Evolutionary conservation across 2,329 filamentous ascomycete species (phyloP).

Genomic region (Conoideocrella luteorostrata): DNA sequence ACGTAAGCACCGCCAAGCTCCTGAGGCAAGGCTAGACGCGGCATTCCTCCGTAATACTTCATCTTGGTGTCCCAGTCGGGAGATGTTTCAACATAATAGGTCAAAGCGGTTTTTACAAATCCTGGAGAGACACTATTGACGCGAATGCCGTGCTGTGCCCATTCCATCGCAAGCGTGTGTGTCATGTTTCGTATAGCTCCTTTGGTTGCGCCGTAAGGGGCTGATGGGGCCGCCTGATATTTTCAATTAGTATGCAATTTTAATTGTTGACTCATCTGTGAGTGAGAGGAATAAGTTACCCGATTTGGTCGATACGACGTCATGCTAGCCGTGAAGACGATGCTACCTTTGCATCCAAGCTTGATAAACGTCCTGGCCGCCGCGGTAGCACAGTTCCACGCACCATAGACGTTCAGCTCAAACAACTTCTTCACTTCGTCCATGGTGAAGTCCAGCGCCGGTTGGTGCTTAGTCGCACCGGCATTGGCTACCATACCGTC

Average conservation of each 20-base stretch:
- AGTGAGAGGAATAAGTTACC: background rate
- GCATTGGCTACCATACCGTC: conserved; percentile 45
- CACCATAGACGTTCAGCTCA: conserved; percentile 40
- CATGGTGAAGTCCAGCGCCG: conserved; percentile 34
- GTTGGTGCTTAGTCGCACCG: conserved; percentile 43
- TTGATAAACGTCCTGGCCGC: conserved; percentile 35
- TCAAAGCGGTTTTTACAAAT: conserved; percentile 38
- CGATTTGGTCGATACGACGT: conserved; percentile 41
- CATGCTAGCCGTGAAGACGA: conserved; percentile 41
- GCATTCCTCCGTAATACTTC: conserved; percentile 51
- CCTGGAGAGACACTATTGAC: conserved; percentile 41
- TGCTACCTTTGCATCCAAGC: conserved; percentile 26
- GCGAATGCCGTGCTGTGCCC: conserved; percentile 38
- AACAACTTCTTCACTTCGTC: conserved; percentile 26
- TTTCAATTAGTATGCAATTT: no score
- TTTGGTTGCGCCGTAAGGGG: conserved; percentile 39
- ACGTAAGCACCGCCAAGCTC: conserved; percentile 51
- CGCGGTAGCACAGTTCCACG: conserved; percentile 38
- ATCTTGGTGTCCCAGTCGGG: conserved; percentile 49
- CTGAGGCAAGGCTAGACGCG: conserved; percentile 41
- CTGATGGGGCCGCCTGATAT: conserved; percentile 43
- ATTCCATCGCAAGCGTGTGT: conserved; percentile 39
- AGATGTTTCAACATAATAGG: conserved; percentile 26
- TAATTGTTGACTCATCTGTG: no score
- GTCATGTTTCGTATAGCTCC: conserved; percentile 34